Evolutionary conservation across 1,284 basidiomycete species (phyloP), one percentile per base, ranked within the genome.

Genomic region (Fistulina hepatica): DNA sequence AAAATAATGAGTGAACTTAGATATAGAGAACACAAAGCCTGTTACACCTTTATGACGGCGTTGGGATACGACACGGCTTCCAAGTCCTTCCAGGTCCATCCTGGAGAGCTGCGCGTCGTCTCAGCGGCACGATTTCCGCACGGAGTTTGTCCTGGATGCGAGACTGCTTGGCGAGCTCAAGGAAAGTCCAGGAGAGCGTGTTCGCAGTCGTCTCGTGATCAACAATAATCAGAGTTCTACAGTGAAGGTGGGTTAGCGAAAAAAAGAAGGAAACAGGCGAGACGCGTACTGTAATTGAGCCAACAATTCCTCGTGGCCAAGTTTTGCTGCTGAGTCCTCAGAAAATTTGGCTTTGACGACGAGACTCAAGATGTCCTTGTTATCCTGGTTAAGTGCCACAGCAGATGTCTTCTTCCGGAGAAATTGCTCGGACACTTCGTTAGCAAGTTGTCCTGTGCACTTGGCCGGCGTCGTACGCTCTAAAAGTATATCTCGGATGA

Each of bases 211-310:
- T 67, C 46, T 67, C 64, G 31, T 44, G 63, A 2, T 63, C 63
- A 39, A 63, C 63, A 21, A 65, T 45, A 4, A 64, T 44, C 8
- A 65, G 60, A n/a, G 63, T 65, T 27, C 62, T 65, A 41, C 20
- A 16, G 21, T 23, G 21, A 9, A 30, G 31, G 40, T 23, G 6
- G 42, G 23, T 21, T 30, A 19, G 17, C 12, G 21, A 13, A 25
- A n/a, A 20, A 19, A 20, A 8, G 20, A 28, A 6, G 24, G n/a
- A 8, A 15, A 20, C 26, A 51, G n/a, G n/a, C n/a, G n/a, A n/a
- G n/a, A n/a, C 45, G 47, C 54, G 22, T 42, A 69, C 67, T 65
- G 56, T 64, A 80, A 70, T 49, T 76, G 71, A 6, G 71, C 54
- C 2, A 71, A 45, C 45, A 76, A 52, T 43, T 76, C 76, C 19